phyloP scores from a whole-genome alignment of 305 asterid species.

The Stenogyne calaminthoides region DNA sequence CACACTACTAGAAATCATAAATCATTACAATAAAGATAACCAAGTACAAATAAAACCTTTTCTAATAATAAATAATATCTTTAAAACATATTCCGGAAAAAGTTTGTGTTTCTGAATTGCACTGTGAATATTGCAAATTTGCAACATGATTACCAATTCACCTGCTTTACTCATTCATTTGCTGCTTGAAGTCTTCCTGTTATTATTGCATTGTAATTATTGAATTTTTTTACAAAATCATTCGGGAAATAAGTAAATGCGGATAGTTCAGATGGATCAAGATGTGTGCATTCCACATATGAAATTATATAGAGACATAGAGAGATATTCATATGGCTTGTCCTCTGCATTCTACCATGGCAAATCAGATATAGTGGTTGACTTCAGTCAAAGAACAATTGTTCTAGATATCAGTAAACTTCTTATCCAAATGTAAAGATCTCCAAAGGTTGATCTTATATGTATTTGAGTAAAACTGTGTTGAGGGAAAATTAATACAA shows the following conservation, averaged over 20 bases:
- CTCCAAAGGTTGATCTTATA: background rate
- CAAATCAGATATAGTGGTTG: background rate
- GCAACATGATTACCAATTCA: background rate
- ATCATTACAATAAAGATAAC: background rate
- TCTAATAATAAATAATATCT: background rate
- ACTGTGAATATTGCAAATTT: background rate
- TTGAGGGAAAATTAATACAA: background rate
- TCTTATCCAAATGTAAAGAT: background rate
- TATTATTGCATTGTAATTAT: background rate
- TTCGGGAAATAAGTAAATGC: background rate
- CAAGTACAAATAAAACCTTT: background rate
- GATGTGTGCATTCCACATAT: background rate
- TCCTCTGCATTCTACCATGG: background rate
- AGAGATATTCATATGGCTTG: background rate
- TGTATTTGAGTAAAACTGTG: slow-evolving; percentile 10
- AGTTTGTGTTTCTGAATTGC: background rate
- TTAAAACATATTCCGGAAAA: background rate
- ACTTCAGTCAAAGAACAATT: background rate
- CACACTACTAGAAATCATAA: background rate
- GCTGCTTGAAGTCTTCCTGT: slow-evolving; percentile 2
- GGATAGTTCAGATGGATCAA: background rate
- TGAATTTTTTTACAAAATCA: background rate
- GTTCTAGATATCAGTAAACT: background rate
- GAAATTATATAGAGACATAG: background rate
- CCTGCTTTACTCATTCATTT: background rate